A percentile compares a stretch with the other conserved stretches of the same genome.
Conservation (phyloP, 495 filamentous ascomycete genomes). For the Lichenothelia convexa region DNA sequence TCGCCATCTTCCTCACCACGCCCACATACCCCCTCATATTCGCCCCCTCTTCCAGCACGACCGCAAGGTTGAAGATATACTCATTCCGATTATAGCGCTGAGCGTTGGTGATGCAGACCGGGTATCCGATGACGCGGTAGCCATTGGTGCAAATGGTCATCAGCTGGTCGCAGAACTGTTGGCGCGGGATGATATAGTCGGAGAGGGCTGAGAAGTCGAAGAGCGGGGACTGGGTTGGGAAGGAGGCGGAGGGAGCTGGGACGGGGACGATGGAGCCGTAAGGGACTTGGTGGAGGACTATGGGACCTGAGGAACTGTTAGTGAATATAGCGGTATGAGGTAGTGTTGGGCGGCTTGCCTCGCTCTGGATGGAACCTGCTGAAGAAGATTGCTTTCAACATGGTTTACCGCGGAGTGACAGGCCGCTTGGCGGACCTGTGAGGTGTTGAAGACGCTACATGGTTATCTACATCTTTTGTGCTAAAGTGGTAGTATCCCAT, state of each 20-base stretch:
- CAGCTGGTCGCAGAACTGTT: constrained; percentile 76
- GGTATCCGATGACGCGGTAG: constrained; percentile 71
- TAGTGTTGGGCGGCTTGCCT: constrained; percentile 31
- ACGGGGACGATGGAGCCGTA: constrained; percentile 54
- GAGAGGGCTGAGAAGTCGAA: constrained; percentile 69
- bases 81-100: constrained; percentile 60
- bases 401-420: no score
- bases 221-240: constrained; percentile 39
- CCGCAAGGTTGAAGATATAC: constrained; percentile 93
- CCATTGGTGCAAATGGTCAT: constrained; percentile 61
- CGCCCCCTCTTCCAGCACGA: constrained; percentile 59
- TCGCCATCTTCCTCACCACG: constrained; percentile 69
- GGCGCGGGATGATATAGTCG: constrained; percentile 80
- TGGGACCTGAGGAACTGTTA: constrained; percentile 43
- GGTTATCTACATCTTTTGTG: no score
- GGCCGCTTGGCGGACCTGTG: no score
- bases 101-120: constrained; percentile 52
- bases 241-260: constrained; percentile 30
- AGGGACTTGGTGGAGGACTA: constrained; percentile 56
- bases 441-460: no score
- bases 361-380: constrained; percentile 79
- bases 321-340: background rate
- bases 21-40: constrained; percentile 55
- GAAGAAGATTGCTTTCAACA: constrained; percentile 95
- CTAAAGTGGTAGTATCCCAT: no score